phyloP scores from a whole-genome alignment of 202 grass and related monocot species.

The Eragrostis tef region DNA sequence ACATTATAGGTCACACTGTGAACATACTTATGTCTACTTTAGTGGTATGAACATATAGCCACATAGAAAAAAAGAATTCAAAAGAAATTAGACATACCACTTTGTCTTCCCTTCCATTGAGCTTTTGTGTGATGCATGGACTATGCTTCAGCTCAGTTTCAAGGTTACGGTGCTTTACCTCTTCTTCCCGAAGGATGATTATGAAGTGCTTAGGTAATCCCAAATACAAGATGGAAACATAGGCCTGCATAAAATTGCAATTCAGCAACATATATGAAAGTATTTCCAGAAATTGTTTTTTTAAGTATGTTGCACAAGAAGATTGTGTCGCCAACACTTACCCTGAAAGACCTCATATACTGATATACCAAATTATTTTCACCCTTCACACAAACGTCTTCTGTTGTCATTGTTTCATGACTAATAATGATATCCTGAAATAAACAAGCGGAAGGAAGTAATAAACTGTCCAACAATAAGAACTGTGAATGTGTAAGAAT shows the following conservation, averaged over 20 bases:
- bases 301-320: neutral
- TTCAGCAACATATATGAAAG: neutral
- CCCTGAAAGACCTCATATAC: constrained; percentile 59
- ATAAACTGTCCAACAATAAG: neutral
- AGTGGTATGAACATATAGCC: neutral
- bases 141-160: constrained; percentile 54
- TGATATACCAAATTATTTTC: constrained; percentile 49
- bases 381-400: neutral
- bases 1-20: neutral
- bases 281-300: neutral
- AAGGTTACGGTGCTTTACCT: constrained; percentile 49
- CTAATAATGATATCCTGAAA: constrained; percentile 60
- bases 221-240: constrained; percentile 68
- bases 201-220: constrained; percentile 53
- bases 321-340: constrained; percentile 22
- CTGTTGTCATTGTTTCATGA: constrained; percentile 22
- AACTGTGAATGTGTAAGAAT: neutral
- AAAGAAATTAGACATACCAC: constrained; percentile 11
- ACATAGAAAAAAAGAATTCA: neutral
- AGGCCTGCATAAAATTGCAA: constrained; percentile 45
- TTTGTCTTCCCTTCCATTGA: neutral
- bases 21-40: neutral
- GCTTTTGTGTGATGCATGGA: constrained; percentile 38
- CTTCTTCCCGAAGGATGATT: constrained; percentile 56
- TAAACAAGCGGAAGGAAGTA: neutral